Conservation (phyloP, 2,329 filamentous ascomycete species). For the Sarocladium oryzae region DNA sequence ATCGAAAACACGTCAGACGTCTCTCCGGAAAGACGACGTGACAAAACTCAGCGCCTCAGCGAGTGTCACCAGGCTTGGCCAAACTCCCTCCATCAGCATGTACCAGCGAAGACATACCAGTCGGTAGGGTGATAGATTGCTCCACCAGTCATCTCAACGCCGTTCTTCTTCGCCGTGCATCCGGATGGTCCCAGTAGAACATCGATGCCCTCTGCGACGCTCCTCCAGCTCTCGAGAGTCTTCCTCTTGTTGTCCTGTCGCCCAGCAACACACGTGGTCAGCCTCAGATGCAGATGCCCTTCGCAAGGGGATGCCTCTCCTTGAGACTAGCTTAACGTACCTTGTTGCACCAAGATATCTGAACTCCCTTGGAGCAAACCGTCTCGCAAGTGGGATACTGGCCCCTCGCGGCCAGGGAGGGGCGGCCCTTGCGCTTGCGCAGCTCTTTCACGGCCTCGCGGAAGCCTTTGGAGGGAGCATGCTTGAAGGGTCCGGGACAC, state of each 20-base stretch:
- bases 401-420: not conserved
- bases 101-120: slow-evolving; percentile 1
- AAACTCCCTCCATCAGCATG: too few species aligned
- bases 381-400: not conserved
- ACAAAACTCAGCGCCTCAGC: too few species aligned
- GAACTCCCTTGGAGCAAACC: not conserved
- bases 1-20: too few species aligned
- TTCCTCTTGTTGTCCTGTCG: not conserved
- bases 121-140: not conserved
- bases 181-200: not conserved
- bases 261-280: not conserved
- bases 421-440: not conserved
- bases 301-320: not conserved
- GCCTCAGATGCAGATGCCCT: not conserved
- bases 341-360: slow-evolving; percentile 3
- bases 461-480: not conserved
- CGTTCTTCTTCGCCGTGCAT: not conserved
- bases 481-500: not conserved
- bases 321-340: too few species aligned
- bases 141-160: not conserved
- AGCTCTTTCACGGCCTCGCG: not conserved
- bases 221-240: not conserved
- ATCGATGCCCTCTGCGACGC: slow-evolving; percentile 1
- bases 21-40: too few species aligned
- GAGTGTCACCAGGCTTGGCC: too few species aligned